Percentiles rank a stretch among this genome's conserved stretches.
These are phyloP conservation scores for Phylloporus arenicola DNA, from an alignment of 768 basidiomycete species.

Conservation along the genomic window DNA sequence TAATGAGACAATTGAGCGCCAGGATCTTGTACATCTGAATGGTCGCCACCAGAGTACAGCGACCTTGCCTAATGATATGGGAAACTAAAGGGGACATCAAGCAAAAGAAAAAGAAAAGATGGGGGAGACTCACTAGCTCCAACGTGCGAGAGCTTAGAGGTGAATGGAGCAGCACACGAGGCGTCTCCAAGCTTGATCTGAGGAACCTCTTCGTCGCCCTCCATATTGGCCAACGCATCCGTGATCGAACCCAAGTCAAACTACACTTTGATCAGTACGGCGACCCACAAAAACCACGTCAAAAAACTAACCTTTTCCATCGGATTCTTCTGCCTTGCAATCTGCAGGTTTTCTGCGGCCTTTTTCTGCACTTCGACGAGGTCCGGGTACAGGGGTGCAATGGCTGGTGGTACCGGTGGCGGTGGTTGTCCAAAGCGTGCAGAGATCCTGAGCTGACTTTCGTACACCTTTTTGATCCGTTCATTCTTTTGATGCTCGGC, in stretches of 20 bases:
- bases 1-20: no score
- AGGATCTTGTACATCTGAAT: slow-evolving; percentile 99
- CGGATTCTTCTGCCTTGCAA: slow-evolving; percentile 75
- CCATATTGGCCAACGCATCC: slow-evolving; percentile 85
- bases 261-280: slow-evolving; percentile 33
- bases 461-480: slow-evolving; percentile 93
- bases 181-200: slow-evolving; percentile 99
- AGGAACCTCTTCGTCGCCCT: slow-evolving; percentile 90
- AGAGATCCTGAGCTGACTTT: slow-evolving; percentile 89
- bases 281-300: background rate
- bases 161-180: slow-evolving; percentile 97
- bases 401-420: slow-evolving; percentile 84
- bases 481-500: slow-evolving; percentile 88
- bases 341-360: slow-evolving; percentile 59
- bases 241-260: slow-evolving; percentile 78
- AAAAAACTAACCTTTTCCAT: slow-evolving; percentile 70
- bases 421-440: slow-evolving; percentile 89
- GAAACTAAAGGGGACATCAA: slow-evolving; percentile 53
- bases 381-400: slow-evolving; percentile 85
- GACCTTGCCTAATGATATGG: slow-evolving; percentile 96
- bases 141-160: slow-evolving; percentile 96
- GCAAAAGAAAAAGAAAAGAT: background rate
- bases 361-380: slow-evolving; percentile 85
- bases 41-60: slow-evolving; percentile 97
- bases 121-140: slow-evolving; percentile 68